Evolutionary conservation across 2,329 filamentous ascomycete genomes (phyloP), one percentile per base, ranked within the genome.

Genomic region (Diatrype stigma): DNA sequence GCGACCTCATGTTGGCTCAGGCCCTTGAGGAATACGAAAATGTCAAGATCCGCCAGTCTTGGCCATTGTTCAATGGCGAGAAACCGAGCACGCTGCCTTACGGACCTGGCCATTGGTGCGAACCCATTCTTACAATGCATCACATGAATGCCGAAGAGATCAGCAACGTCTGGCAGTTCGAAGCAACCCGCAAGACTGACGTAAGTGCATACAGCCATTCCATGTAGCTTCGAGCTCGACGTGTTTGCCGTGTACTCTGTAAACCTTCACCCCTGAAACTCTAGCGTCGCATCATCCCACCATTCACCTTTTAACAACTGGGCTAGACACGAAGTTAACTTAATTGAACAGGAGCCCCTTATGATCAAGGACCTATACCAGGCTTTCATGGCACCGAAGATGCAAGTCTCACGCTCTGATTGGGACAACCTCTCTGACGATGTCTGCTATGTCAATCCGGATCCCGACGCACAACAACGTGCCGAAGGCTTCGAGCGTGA

Each of bases 81-180:
- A 80, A 79, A 60, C 76, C 77, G 3, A 73, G 67, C 35, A 78
- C 75, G 10, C 60, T 81, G 30, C 74, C 76, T 5, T 80, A 72
- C 51, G 72, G 74, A 1, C 67, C 66, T 3, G 69, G 64, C 10
- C 76, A 79, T 53, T 82, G 79, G 78, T 82, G 79, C 54, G 75
- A 81, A 58, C 78, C 79, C 5, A 70, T 80, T n/a, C 61, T 82
- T 38, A 80, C 78, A 3, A 79, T 82, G 76, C 78, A 81, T 57
- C 77, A 80, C 57, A 73, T 82, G 63, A 72, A 73, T 45, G 69
- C 76, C 8, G 72, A 78, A 56, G 78, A 82, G 59, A 70, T 80
- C 44, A 76, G 71, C 55, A 66, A 60, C 40, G 69, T 80, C 32
- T 82, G 78, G 76, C 71, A 78, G 49, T 81, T 73, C 51, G 79